Evolutionary conservation across 2,329 filamentous ascomycete species (phyloP).

Genomic region (Pseudopyricularia javanii): DNA sequence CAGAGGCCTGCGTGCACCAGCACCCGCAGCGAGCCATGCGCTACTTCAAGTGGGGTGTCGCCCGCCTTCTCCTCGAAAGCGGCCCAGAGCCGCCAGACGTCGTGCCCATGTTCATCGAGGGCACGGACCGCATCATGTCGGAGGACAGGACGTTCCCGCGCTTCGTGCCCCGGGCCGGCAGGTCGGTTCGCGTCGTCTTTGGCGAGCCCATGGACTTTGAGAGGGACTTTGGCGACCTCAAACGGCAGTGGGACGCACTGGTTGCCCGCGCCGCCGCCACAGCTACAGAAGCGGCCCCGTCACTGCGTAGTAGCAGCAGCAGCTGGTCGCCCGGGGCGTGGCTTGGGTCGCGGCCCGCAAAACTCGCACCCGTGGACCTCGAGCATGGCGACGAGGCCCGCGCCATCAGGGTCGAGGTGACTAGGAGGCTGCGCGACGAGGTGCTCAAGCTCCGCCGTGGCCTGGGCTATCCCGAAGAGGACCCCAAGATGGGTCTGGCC

Average conservation of each 20-base stretch:
- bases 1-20: constrained; percentile 90
- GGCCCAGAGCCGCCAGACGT: constrained; percentile 55
- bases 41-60: constrained; percentile 98
- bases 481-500: constrained; percentile 62
- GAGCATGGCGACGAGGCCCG: constrained; percentile 64
- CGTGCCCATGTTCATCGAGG: constrained; percentile 89
- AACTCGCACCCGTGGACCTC: constrained; percentile 25
- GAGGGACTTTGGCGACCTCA: constrained; percentile 63
- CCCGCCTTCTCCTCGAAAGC: constrained; percentile 79
- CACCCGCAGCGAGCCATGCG: constrained; percentile 66
- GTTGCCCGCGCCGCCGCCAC: constrained; percentile 16
- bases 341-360: neutral
- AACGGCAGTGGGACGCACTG: constrained; percentile 61
- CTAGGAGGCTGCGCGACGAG: constrained; percentile 63
- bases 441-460: constrained; percentile 65
- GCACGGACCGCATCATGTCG: constrained; percentile 77
- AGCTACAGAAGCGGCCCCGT: neutral
- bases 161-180: constrained; percentile 64
- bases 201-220: constrained; percentile 68
- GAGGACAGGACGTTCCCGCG: constrained; percentile 70
- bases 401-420: constrained; percentile 67
- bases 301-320: neutral
- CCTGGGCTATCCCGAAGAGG: constrained; percentile 67
- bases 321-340: constrained; percentile 16
- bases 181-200: constrained; percentile 61